Conservation (phyloP, 345 rosid species). For the Hibiscus tridactylites region DNA sequence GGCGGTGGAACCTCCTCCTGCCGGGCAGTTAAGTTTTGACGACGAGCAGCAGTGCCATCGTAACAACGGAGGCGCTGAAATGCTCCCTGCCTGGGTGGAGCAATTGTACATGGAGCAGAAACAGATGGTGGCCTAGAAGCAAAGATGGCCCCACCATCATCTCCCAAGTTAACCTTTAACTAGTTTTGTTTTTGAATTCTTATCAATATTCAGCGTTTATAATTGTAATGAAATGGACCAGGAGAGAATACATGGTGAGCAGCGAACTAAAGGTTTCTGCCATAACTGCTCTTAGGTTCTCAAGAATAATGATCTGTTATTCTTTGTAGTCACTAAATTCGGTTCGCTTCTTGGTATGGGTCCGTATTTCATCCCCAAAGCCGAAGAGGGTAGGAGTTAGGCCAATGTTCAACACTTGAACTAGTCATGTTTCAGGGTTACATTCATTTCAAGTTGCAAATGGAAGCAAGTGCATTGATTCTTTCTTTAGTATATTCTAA, state of each 20-base stretch:
- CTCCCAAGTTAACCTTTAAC: conserved; percentile 29
- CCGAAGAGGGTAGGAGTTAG: not conserved
- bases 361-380: not conserved
- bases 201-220: conserved; percentile 17
- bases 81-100: conserved; percentile 65
- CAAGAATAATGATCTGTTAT: conserved; percentile 11
- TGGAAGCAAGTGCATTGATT: not conserved
- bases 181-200: conserved; percentile 18
- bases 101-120: conserved; percentile 74
- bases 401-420: not conserved
- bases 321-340: not conserved
- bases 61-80: conserved; percentile 28
- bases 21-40: conserved; percentile 24
- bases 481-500: not conserved
- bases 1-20: conserved; percentile 43
- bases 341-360: not conserved
- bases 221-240: conserved; percentile 11
- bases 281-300: conserved; percentile 9
- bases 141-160: conserved; percentile 8
- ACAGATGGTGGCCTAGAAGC: conserved; percentile 62
- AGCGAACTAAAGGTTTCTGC: conserved; percentile 22
- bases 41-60: conserved; percentile 32
- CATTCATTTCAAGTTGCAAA: conserved; percentile 2
- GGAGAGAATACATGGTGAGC: conserved; percentile 17
- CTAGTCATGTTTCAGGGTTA: conserved; percentile 1